Base-by-base conservation (phyloP, 2,329 filamentous ascomycete species). In the Botrytis squamosa region DNA sequence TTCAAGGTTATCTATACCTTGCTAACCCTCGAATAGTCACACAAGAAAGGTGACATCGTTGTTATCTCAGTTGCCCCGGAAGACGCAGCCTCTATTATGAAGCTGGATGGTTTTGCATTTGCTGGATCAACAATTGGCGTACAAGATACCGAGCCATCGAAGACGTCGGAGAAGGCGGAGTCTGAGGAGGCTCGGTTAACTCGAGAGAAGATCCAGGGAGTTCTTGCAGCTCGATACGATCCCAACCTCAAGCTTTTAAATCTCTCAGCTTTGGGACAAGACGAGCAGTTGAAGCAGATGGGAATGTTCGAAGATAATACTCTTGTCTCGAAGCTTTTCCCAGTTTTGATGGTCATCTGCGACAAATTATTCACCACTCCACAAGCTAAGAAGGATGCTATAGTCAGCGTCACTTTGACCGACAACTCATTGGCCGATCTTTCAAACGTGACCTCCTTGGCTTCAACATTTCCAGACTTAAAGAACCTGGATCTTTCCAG, bases 401-500 rank as follows among this genome's bases (percentile, higher is more conserved):
- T 99, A 67, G 85, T 91, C 76, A 95, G 93, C 80, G 91, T 98
- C 78, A 93, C 91, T 55, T 87, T 99, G 20, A 90, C 92, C 29
- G 89, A 90, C 81, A 98, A 98, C 82, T 89, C 90, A 75, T 90
- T 98, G 64, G 85, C 89, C 69, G 91, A 92, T 76, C 88, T 97
- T 55, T 82, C 85, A 33, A 88, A 91, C 71, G 91, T 98, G 69
- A 93, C 91, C 70, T 87, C 90, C 1, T 86, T 98, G 1, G 90
- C 93, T 16, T 88, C 89, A 70, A 94, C 93, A 0, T 93, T 98
- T 72, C 94, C 95, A 0, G 92, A 95, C 75, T 85, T 98, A 74
- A 91, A 93, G 81, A 95, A 97, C 77, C 89, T 99, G 20, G 95
- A 98, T 77, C 88, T 98, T 40, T 96, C 93, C 72, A 89, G 91